These are phyloP conservation scores for Dipteronia dyeriana DNA, from an alignment of 345 rosid species.

Conservation along the genomic window DNA sequence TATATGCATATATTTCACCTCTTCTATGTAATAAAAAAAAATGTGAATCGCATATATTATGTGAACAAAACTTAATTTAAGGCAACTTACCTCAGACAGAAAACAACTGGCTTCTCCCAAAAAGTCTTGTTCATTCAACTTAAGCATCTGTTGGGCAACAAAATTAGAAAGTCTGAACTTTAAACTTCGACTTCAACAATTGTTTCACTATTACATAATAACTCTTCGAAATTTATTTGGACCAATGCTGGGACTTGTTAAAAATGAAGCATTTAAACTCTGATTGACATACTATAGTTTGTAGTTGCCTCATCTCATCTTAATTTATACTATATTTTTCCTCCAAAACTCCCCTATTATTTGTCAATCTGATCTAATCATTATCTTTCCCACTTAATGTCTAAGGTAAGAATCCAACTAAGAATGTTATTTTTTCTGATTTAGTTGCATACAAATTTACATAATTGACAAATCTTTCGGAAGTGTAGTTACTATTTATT, in stretches of 20 bases:
- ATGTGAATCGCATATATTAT: background rate
- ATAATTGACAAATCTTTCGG: background rate
- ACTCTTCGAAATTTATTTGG: background rate
- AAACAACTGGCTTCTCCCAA: slow-evolving; percentile 78
- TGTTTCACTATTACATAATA: background rate
- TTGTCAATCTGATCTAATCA: background rate
- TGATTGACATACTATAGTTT: background rate
- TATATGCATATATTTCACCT: background rate
- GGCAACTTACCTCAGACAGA: slow-evolving; percentile 53
- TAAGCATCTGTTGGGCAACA: slow-evolving; percentile 45
- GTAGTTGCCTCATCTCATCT: background rate
- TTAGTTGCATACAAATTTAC: background rate
- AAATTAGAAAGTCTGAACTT: slow-evolving; percentile 1
- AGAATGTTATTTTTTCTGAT: background rate
- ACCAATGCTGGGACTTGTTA: slow-evolving; percentile 1
- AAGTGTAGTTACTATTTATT: background rate
- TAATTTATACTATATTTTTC: background rate
- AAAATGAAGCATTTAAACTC: background rate
- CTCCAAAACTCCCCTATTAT: background rate
- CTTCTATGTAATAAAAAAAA: background rate
- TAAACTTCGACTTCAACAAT: background rate
- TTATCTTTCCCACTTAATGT: background rate
- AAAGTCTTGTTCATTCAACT: slow-evolving; percentile 69
- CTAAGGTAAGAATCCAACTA: background rate
- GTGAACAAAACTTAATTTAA: background rate